A percentile compares a stretch with the other conserved stretches of the same genome.
These are phyloP conservation scores for Sarocladiaceae sp. DNA, from an alignment of 2,329 filamentous ascomycete species.

Conservation along the genomic window DNA sequence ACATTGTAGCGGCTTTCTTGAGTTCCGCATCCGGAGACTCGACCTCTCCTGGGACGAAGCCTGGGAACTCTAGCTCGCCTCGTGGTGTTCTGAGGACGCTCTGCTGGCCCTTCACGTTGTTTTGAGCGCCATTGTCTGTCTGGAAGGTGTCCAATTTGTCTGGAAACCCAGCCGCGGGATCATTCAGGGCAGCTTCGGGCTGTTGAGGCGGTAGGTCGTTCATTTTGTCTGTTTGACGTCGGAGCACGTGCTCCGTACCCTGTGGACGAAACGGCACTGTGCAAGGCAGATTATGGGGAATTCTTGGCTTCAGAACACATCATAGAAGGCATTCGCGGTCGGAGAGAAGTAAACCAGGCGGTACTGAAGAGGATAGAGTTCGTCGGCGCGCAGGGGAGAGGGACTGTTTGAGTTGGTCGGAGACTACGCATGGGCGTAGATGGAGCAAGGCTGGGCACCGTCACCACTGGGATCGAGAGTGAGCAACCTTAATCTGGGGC, in stretches of 20 bases:
- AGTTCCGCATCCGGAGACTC: background rate
- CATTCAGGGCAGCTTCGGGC: background rate
- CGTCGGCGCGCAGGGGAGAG: background rate
- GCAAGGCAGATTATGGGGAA: background rate
- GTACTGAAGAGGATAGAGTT: background rate
- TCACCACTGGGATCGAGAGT: background rate
- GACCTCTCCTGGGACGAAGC: constrained; percentile 1
- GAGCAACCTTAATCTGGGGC: background rate
- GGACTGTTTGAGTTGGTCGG: background rate
- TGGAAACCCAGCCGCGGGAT: background rate
- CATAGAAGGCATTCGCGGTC: background rate
- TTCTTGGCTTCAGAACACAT: background rate
- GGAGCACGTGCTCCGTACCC: background rate
- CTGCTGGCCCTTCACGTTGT: background rate
- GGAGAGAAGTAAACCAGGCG: background rate
- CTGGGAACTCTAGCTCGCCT: constrained; percentile 6
- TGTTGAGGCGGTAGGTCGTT: background rate
- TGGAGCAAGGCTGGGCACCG: constrained; percentile 3
- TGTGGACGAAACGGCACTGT: background rate
- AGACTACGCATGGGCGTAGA: no score
- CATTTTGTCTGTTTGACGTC: background rate
- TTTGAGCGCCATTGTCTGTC: background rate
- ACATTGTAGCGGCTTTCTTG: background rate
- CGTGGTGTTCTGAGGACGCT: constrained; percentile 1
- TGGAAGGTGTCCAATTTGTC: background rate